These are phyloP conservation scores for Coccomyxa sp. DNA, from an alignment of 139 green algal genomes.

Conservation along the genomic window DNA sequence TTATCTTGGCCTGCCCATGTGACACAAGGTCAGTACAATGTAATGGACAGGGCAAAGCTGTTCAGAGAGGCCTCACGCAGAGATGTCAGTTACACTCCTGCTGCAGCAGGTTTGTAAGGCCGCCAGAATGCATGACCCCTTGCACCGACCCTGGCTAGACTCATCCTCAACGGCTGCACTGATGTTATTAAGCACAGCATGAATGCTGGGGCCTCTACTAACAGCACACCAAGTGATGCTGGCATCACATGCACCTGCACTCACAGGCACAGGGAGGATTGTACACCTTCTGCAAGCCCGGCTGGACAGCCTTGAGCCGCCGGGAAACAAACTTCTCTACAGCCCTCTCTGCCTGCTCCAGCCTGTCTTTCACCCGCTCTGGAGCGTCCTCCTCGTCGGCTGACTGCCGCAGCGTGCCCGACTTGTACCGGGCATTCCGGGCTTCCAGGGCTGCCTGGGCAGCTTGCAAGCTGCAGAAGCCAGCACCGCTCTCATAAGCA, in stretches of 20 bases:
- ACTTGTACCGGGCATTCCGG: slow-evolving; percentile 51
- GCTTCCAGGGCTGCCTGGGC: slow-evolving; percentile 60
- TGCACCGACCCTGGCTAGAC: too few relatives aligned
- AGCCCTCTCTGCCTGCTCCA: slow-evolving; percentile 60
- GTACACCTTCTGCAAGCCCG: slow-evolving; percentile 54
- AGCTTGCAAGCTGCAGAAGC: slow-evolving; percentile 19
- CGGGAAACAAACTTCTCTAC: slow-evolving; percentile 69
- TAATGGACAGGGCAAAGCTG: too few relatives aligned
- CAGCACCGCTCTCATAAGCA: background rate
- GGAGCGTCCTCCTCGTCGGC: slow-evolving; percentile 15
- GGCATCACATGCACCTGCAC: too few relatives aligned
- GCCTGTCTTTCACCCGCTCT: slow-evolving; percentile 26
- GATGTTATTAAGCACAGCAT: too few relatives aligned
- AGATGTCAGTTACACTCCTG: too few relatives aligned
- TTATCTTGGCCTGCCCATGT: slow-evolving; percentile 20
- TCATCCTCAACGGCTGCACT: too few relatives aligned
- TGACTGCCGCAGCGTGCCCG: background rate
- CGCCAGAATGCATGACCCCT: too few relatives aligned
- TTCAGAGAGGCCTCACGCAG: too few relatives aligned
- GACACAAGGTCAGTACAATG: background rate
- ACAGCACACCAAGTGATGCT: too few relatives aligned
- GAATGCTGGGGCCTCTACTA: too few relatives aligned
- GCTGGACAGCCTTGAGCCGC: slow-evolving; percentile 50
- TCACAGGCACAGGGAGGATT: too few relatives aligned
- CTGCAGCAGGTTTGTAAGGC: too few relatives aligned